These are phyloP conservation scores for Mortierella sp. DNA, from an alignment of 371 early-diverging fungal species.

Conservation along the genomic window DNA sequence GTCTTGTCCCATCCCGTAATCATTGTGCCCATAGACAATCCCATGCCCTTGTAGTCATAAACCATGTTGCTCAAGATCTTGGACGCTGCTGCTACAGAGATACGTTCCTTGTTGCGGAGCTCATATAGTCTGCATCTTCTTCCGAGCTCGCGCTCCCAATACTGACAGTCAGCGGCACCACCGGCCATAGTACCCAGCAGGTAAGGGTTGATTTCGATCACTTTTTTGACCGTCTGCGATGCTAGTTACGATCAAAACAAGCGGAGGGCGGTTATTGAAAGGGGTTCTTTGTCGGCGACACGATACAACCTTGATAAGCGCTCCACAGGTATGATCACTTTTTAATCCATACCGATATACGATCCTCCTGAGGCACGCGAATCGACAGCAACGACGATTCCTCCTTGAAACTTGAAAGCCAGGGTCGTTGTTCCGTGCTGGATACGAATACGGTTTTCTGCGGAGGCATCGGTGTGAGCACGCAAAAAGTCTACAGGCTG, in stretches of 20 bases:
- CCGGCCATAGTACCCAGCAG: slow-evolving; percentile 99
- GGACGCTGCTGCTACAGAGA: slow-evolving; percentile 99
- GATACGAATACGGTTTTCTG: slow-evolving; percentile 82
- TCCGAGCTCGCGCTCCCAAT: slow-evolving; percentile 99
- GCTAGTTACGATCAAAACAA: slow-evolving; percentile 66
- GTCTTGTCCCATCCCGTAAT: slow-evolving; percentile 99
- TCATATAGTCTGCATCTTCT: slow-evolving; percentile 96
- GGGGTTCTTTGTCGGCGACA: too few species aligned
- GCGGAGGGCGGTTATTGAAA: too few species aligned
- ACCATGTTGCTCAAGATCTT: slow-evolving; percentile 97
- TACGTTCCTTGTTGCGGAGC: slow-evolving; percentile 97
- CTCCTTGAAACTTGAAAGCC: slow-evolving; percentile 98
- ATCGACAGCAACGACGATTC: slow-evolving; percentile 99
- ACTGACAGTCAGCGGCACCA: slow-evolving; percentile 99
- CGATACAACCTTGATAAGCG: too few species aligned
- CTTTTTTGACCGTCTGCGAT: slow-evolving; percentile 98
- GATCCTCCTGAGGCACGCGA: slow-evolving; percentile 99
- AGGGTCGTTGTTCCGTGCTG: slow-evolving; percentile 99
- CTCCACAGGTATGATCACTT: too few species aligned
- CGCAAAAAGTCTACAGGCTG: slow-evolving; percentile 76
- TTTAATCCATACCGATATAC: slow-evolving; percentile 89
- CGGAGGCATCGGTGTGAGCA: slow-evolving; percentile 70
- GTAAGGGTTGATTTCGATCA: slow-evolving; percentile 99
- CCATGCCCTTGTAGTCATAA: slow-evolving; percentile 98
- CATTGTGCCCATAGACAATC: slow-evolving; percentile 99